These are phyloP conservation scores for Geranium incanum DNA, from an alignment of 441 rosid species.

Conservation along the genomic window DNA sequence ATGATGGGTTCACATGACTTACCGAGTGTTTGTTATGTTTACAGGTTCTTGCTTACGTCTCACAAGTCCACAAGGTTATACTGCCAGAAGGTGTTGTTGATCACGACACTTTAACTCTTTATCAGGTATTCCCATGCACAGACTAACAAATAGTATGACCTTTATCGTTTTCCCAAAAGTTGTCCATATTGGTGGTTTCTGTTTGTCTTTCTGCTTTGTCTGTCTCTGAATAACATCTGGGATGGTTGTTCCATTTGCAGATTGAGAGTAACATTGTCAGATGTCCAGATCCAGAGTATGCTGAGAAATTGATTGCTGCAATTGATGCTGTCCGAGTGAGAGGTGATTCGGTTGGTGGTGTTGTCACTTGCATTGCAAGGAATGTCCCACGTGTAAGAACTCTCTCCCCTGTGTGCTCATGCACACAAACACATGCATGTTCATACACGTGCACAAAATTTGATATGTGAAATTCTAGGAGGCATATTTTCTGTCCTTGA, in stretches of 20 bases:
- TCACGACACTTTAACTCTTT: slow-evolving; percentile 53
- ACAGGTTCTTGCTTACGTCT: slow-evolving; percentile 89
- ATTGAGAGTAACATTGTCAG: slow-evolving; percentile 88
- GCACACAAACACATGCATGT: background rate
- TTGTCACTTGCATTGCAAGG: slow-evolving; percentile 87
- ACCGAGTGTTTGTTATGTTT: slow-evolving; percentile 15
- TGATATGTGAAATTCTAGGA: slow-evolving; percentile 4
- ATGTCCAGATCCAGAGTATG: slow-evolving; percentile 91
- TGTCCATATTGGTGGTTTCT: slow-evolving; percentile 3
- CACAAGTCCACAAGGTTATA: slow-evolving; percentile 75
- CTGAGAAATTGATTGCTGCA: slow-evolving; percentile 91
- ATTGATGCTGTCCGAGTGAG: slow-evolving; percentile 67
- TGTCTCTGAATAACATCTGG: background rate
- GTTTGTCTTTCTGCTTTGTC: background rate
- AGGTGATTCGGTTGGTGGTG: slow-evolving; percentile 95
- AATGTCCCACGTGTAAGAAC: slow-evolving; percentile 73
- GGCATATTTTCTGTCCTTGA: slow-evolving; percentile 5
- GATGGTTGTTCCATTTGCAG: slow-evolving; percentile 25
- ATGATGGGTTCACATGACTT: slow-evolving; percentile 3
- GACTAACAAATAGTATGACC: background rate
- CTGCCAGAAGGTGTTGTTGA: slow-evolving; percentile 72
- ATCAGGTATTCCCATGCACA: slow-evolving; percentile 47
- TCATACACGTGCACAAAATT: background rate
- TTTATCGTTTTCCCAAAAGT: background rate
- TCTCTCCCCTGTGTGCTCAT: background rate